A percentile compares a stretch with the other conserved stretches of the same genome.
Evolutionary conservation across 176 grass and related monocot species (phyloP).

Genomic region (Eragrostis curvula): DNA sequence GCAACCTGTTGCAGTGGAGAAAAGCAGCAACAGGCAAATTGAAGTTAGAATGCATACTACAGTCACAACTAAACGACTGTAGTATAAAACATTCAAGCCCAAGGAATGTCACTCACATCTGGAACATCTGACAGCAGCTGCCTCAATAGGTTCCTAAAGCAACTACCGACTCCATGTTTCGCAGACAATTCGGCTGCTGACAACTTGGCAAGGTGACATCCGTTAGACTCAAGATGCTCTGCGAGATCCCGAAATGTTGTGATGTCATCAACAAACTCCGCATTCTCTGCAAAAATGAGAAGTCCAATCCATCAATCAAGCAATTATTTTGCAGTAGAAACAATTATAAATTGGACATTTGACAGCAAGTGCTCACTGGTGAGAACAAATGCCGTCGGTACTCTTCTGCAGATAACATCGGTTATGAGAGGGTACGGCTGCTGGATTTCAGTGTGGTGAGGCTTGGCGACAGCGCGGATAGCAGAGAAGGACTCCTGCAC

Average conservation of each 20-base stretch:
- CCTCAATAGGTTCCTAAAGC: constrained; percentile 75
- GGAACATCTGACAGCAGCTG: constrained; percentile 67
- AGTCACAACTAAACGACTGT: not conserved
- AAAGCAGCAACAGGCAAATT: constrained; percentile 22
- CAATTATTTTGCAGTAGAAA: not conserved
- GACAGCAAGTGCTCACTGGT: constrained; percentile 54
- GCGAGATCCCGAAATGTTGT: constrained; percentile 76
- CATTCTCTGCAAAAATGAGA: constrained; percentile 71
- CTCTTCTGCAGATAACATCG: constrained; percentile 71
- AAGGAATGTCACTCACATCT: constrained; percentile 57
- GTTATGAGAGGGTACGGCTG: constrained; percentile 68
- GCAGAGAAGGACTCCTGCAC: constrained; percentile 62
- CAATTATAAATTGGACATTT: constrained; percentile 8
- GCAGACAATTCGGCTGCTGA: constrained; percentile 64
- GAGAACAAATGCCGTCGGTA: constrained; percentile 70
- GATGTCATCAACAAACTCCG: constrained; percentile 82
- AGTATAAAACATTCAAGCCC: constrained; percentile 4
- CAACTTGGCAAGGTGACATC: constrained; percentile 70
- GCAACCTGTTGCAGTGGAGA: constrained; percentile 45
- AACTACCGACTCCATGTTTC: constrained; percentile 68
- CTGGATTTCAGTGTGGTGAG: constrained; percentile 52
- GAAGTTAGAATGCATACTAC: not conserved
- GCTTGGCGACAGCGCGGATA: constrained; percentile 28
- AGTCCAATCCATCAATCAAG: constrained; percentile 10
- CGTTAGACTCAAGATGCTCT: constrained; percentile 61